phyloP scores from a whole-genome alignment of 1,139 yeast species.

The Yamadazyma triangularis region DNA sequence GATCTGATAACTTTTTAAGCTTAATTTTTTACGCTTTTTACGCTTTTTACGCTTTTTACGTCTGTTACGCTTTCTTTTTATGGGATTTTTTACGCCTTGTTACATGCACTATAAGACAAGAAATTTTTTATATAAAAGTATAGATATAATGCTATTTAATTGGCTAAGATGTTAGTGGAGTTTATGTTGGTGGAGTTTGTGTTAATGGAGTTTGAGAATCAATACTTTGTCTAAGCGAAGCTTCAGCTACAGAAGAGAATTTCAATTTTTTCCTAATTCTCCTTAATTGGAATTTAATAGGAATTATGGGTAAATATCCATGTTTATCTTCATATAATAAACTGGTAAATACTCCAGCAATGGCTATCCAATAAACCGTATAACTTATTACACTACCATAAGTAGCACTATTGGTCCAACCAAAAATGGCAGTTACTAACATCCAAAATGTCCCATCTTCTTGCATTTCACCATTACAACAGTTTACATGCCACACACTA shows the following conservation, averaged over 20 bases:
- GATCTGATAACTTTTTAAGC: no score
- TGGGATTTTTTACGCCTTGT: no score
- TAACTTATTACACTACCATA: slow-evolving; percentile 41
- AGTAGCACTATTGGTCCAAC: slow-evolving; percentile 49
- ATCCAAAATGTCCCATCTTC: slow-evolving; percentile 45
- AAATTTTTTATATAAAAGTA: no score
- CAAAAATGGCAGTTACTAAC: slow-evolving; percentile 41
- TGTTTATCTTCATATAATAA: slow-evolving; percentile 56
- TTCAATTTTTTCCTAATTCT: slow-evolving; percentile 44
- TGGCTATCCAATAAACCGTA: slow-evolving; percentile 33
- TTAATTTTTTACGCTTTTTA: no score
- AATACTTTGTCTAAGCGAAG: slow-evolving; percentile 16
- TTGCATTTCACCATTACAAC: slow-evolving; percentile 42
- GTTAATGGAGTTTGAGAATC: slow-evolving; percentile 29
- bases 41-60: no score
- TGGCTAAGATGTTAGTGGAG: slow-evolving; percentile 17
- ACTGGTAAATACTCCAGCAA: slow-evolving; percentile 20
- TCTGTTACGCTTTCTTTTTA: no score
- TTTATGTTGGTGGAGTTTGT: slow-evolving; percentile 24
- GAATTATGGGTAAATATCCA: slow-evolving; percentile 58
- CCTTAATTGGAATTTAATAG: slow-evolving; percentile 55
- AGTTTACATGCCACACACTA: slow-evolving; percentile 46
- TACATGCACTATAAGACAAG: no score
- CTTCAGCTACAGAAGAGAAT: neutral
- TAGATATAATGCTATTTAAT: no score